Evolutionary conservation across 495 filamentous ascomycete species (phyloP).

Genomic region (Evansstolkia leycettana): DNA sequence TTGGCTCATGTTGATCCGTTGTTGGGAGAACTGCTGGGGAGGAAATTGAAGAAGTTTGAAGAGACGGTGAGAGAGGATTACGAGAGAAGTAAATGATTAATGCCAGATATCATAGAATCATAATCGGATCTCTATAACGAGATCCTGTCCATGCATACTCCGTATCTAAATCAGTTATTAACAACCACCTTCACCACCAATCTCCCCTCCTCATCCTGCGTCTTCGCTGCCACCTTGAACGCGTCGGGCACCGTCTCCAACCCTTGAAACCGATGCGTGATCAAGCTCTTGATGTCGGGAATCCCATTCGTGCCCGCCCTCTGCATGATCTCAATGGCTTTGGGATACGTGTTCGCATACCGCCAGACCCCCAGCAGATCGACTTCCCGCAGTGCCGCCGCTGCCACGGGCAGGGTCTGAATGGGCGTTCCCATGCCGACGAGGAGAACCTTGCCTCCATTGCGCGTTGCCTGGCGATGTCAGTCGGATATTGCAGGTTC

Average conservation of each 20-base stretch:
- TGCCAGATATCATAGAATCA: no score
- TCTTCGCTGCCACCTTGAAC: conserved; percentile 38
- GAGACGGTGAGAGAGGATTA: no score
- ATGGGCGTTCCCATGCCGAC: conserved; percentile 73
- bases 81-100: no score
- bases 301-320: no score
- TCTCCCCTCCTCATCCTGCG: conserved; percentile 38
- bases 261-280: conserved; percentile 22
- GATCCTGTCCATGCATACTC: background rate
- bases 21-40: no score
- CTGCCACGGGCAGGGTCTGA: conserved; percentile 58
- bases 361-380: conserved; percentile 65
- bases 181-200: conserved; percentile 44
- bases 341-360: conserved; percentile 55
- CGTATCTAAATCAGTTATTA: conserved; percentile 15
- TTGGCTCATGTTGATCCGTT: no score
- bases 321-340: conserved; percentile 45
- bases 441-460: conserved; percentile 60
- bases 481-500: no score
- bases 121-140: no score
- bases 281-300: no score
- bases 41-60: no score
- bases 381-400: conserved; percentile 58
- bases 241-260: conserved; percentile 30
- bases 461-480: conserved; percentile 50